Percentiles rank a stretch among this genome's conserved stretches.
phyloP scores from a whole-genome alignment of 179 eudicot species.

The Silene vulgaris region DNA sequence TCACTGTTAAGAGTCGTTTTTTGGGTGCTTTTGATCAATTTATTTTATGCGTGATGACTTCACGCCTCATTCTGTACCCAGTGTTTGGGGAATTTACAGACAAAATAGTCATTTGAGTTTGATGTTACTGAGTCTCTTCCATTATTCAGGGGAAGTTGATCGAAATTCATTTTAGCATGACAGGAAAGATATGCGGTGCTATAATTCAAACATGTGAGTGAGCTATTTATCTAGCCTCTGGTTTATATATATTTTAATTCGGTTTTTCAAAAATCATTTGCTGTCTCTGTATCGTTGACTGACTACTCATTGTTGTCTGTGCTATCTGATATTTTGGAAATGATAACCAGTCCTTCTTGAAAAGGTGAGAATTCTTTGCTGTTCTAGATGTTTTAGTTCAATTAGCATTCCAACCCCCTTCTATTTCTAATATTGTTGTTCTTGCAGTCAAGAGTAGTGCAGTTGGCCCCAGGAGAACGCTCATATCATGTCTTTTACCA shows the following conservation, averaged over 20 bases:
- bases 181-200: slow-evolving; percentile 73
- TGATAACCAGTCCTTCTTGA: slow-evolving; percentile 64
- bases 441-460: slow-evolving; percentile 89
- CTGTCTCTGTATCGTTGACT: slow-evolving; percentile 21
- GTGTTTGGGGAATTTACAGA: background rate
- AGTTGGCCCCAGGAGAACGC: slow-evolving; percentile 68
- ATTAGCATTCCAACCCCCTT: slow-evolving; percentile 2
- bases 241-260: slow-evolving; percentile 5
- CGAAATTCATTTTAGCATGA: slow-evolving; percentile 61
- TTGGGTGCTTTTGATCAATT: background rate
- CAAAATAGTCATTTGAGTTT: background rate
- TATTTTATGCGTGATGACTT: background rate
- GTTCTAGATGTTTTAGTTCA: slow-evolving; percentile 13
- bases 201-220: slow-evolving; percentile 82
- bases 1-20: background rate
- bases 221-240: slow-evolving; percentile 24
- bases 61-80: background rate
- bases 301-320: slow-evolving; percentile 29
- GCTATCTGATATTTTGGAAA: slow-evolving; percentile 21
- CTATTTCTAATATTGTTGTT: slow-evolving; percentile 17
- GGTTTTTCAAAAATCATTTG: background rate
- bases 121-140: slow-evolving; percentile 9
- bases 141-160: slow-evolving; percentile 80
- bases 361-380: slow-evolving; percentile 46
- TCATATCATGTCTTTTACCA: slow-evolving; percentile 94